These are phyloP conservation scores for Terana coerulea DNA, from an alignment of 768 basidiomycete genomes.

Conservation along the genomic window DNA sequence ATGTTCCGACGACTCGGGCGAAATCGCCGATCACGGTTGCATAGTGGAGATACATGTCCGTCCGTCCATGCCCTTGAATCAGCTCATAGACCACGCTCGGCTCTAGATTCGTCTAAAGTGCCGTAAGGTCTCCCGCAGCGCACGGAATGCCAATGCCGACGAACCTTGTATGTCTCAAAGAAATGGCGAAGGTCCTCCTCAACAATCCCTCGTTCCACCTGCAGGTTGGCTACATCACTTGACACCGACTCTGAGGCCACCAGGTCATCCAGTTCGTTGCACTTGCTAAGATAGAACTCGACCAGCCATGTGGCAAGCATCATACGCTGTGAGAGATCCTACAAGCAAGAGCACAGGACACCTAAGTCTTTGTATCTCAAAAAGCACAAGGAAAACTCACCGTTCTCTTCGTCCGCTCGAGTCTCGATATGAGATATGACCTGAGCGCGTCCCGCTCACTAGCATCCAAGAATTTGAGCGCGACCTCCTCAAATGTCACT, in stretches of 20 bases:
- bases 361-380: not conserved
- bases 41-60: conserved; percentile 88
- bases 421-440: conserved; percentile 81
- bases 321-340: conserved; percentile 94
- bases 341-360: not conserved
- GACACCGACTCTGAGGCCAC: conserved; percentile 82
- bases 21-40: conserved; percentile 80
- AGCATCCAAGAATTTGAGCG: conserved; percentile 84
- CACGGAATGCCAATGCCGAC: conserved; percentile 9
- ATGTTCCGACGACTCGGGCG: conserved; percentile 82
- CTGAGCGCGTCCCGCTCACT: conserved; percentile 88
- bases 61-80: conserved; percentile 89
- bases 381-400: conserved; percentile 40
- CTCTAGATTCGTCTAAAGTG: conserved; percentile 74
- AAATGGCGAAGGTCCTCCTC: conserved; percentile 94
- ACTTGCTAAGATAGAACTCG: conserved; percentile 95
- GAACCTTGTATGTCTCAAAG: conserved; percentile 89
- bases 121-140: not conserved
- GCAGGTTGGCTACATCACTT: conserved; percentile 81
- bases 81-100: conserved; percentile 85
- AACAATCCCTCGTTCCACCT: conserved; percentile 72
- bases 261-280: conserved; percentile 92
- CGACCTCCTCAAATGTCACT: conserved; percentile 85
- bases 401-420: conserved; percentile 80
- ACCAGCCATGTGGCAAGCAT: conserved; percentile 98